Evolutionary conservation across 2,329 filamentous ascomycete genomes (phyloP).

Genomic region (Cercospora nicotianae): DNA sequence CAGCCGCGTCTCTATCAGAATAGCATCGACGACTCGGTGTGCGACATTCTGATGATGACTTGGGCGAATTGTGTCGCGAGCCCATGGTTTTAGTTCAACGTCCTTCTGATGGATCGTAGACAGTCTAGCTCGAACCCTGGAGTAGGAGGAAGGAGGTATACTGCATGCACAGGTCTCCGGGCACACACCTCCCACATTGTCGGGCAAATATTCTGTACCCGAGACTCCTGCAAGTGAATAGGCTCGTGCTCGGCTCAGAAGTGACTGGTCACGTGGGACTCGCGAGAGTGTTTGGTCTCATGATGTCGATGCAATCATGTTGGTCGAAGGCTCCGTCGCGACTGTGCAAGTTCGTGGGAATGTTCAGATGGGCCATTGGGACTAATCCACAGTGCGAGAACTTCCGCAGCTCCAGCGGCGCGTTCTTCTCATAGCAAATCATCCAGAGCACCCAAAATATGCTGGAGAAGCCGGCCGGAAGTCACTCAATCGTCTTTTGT

Average conservation of each 20-base stretch:
- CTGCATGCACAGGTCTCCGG: not conserved
- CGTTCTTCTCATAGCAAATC: not conserved
- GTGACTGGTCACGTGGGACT: not conserved
- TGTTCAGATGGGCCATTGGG: not conserved
- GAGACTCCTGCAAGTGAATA: not conserved
- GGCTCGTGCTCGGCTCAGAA: not conserved
- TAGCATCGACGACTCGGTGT: not conserved
- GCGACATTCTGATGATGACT: not conserved
- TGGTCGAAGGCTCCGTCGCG: not conserved
- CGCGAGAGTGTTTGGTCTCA: not conserved
- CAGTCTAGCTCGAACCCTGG: not conserved
- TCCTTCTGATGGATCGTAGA: not conserved
- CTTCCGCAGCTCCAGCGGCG: not conserved
- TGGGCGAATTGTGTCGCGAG: not conserved
- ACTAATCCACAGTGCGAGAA: not conserved
- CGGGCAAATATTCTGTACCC: not conserved
- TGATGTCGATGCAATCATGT: not conserved
- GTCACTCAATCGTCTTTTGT: not conserved
- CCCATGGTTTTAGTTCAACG: not conserved
- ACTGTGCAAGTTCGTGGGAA: not conserved
- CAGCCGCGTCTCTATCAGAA: not conserved
- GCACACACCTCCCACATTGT: not conserved
- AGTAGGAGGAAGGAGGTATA: not conserved
- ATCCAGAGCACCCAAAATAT: not conserved
- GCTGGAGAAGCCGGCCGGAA: too few relatives aligned